Conservation (phyloP, 352 stramenopile species). For the Pythium sukuiense region DNA sequence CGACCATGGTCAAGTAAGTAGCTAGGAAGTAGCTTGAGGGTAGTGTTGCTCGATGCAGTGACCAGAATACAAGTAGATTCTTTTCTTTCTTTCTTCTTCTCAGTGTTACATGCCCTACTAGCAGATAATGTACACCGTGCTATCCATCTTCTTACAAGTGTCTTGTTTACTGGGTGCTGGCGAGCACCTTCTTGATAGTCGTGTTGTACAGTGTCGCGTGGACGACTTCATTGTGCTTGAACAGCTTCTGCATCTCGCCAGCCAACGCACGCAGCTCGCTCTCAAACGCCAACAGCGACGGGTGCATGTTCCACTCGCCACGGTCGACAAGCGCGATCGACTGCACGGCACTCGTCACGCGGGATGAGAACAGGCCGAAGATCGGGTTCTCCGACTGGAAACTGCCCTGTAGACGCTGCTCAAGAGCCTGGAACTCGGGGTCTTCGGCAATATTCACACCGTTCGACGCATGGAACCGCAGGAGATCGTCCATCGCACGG, state of each 20-base stretch:
- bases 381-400: conserved; percentile 56
- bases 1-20: conserved; percentile 29
- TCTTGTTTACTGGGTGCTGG: not conserved
- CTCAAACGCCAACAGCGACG: conserved; percentile 53
- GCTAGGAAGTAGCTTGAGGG: not conserved
- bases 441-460: conserved; percentile 22
- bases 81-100: not conserved
- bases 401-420: conserved; percentile 40
- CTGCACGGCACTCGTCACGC: conserved; percentile 36
- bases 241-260: conserved; percentile 37
- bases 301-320: conserved; percentile 34
- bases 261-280: conserved; percentile 40
- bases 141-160: not conserved
- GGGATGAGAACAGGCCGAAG: conserved; percentile 57
- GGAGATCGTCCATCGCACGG: conserved; percentile 40
- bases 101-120: not conserved
- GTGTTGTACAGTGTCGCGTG: conserved; percentile 66
- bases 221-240: conserved; percentile 70
- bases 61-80: conserved; percentile 5
- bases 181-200: conserved; percentile 20
- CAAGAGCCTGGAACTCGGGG: conserved; percentile 36
- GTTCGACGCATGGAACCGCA: conserved; percentile 13
- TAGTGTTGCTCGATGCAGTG: not conserved
- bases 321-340: conserved; percentile 23
- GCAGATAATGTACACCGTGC: not conserved